These are phyloP conservation scores for Poa annua DNA, from an alignment of 176 grass and related monocot genomes.

Conservation along the genomic window DNA sequence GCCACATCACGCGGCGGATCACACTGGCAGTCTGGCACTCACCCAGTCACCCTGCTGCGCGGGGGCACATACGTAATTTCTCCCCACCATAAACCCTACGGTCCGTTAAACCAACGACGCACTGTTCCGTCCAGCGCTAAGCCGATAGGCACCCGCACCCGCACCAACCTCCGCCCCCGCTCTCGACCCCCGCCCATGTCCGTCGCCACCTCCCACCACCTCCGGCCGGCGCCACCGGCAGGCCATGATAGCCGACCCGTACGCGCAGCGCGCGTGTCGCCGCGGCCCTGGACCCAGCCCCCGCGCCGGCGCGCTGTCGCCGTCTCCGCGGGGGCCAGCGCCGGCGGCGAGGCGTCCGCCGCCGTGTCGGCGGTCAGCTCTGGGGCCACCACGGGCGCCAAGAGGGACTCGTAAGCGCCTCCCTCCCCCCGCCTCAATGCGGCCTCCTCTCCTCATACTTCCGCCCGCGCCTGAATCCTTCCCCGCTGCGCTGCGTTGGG, in stretches of 20 bases:
- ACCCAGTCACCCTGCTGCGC: neutral
- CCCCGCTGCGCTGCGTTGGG: neutral
- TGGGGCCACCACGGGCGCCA: neutral
- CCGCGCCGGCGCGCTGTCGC: neutral
- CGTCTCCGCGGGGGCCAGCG: neutral
- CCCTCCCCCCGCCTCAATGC: neutral
- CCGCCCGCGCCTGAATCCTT: neutral
- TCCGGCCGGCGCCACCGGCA: conserved; percentile 12
- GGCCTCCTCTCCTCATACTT: neutral
- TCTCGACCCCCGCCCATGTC: neutral
- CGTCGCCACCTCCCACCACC: conserved; percentile 47
- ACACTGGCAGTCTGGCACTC: no score
- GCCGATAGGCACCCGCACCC: neutral
- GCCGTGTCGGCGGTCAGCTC: conserved; percentile 12
- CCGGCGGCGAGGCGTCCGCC: conserved; percentile 35
- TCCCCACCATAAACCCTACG: conserved; percentile 27
- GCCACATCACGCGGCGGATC: neutral
- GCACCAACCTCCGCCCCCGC: neutral
- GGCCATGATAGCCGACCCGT: neutral
- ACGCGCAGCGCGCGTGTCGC: neutral
- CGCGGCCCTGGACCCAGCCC: neutral
- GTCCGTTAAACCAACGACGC: neutral
- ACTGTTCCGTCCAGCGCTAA: neutral
- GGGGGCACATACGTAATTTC: conserved; percentile 19
- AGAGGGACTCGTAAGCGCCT: conserved; percentile 47